phyloP scores from a whole-genome alignment of 2,329 filamentous ascomycete genomes.

The Pseudofabraea citricarpa region DNA sequence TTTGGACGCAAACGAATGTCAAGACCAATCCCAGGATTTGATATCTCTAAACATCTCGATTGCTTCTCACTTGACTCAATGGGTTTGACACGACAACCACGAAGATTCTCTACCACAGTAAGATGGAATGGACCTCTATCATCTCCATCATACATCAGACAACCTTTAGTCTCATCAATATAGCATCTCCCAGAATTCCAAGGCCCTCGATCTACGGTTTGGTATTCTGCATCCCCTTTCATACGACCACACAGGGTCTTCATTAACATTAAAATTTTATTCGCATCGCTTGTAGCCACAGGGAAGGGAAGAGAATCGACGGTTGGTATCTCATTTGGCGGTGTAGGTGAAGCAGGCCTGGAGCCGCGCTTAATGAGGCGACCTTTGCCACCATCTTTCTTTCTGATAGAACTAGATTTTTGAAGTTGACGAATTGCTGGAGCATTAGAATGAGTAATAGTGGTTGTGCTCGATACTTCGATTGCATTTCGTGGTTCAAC shows the following conservation, averaged over 20 bases:
- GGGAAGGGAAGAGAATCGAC: constrained; percentile 57
- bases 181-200: constrained; percentile 73
- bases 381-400: constrained; percentile 44
- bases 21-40: constrained; percentile 47
- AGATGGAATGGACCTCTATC: constrained; percentile 60
- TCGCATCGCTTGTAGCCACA: constrained; percentile 61
- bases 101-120: constrained; percentile 66
- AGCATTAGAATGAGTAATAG: constrained; percentile 38
- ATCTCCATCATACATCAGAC: constrained; percentile 69
- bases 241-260: constrained; percentile 72
- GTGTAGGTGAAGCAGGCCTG: constrained; percentile 50
- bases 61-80: constrained; percentile 42
- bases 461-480: constrained; percentile 31
- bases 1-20: constrained; percentile 63
- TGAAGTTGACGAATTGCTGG: constrained; percentile 24
- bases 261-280: constrained; percentile 71
- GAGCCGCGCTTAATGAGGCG: constrained; percentile 50
- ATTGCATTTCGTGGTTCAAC: constrained; percentile 33
- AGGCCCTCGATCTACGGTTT: constrained; percentile 51
- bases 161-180: constrained; percentile 72
- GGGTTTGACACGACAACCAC: constrained; percentile 65
- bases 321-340: constrained; percentile 43
- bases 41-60: constrained; percentile 48
- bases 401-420: constrained; percentile 31
- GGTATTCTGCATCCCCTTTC: constrained; percentile 73